Conservation (phyloP, 768 basidiomycete genomes). For the Leccinum fibrillosum region DNA sequence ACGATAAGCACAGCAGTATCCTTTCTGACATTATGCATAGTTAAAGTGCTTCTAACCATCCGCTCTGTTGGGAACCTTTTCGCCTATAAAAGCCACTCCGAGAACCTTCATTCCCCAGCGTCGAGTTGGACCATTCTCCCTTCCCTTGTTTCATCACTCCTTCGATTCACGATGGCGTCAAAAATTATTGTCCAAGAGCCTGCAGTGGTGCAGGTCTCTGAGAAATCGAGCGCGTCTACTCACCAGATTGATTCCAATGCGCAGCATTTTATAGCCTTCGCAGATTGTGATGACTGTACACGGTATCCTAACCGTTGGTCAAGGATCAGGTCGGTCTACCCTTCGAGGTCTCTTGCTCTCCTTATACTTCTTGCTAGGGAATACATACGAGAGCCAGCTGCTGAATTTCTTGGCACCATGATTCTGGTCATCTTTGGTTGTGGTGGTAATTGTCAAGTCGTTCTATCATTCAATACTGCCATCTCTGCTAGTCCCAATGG, state of each 20-base stretch:
- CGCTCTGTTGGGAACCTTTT: background rate
- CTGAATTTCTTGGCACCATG: constrained; percentile 61
- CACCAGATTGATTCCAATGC: constrained; percentile 6
- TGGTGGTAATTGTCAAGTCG: constrained; percentile 56
- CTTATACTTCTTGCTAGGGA: constrained; percentile 30
- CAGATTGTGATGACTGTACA: constrained; percentile 34
- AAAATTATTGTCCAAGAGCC: constrained; percentile 15
- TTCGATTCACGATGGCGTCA: constrained; percentile 18
- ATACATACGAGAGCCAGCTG: constrained; percentile 53
- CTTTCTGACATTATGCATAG: background rate
- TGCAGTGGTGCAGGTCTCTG: constrained; percentile 15
- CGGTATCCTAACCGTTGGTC: constrained; percentile 52
- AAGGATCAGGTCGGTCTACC: constrained; percentile 42
- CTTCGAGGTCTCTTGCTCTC: background rate
- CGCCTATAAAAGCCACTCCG: constrained; percentile 22
- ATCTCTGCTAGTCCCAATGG: constrained; percentile 52
- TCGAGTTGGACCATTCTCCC: background rate
- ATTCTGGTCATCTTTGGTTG: constrained; percentile 58
- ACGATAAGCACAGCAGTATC: background rate
- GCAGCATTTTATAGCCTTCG: constrained; percentile 13
- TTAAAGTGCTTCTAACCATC: background rate
- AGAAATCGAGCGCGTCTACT: constrained; percentile 14
- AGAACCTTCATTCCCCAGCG: background rate
- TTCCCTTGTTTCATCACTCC: background rate
- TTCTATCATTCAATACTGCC: constrained; percentile 42